Base-by-base conservation (phyloP, 192 early-diverging fungal genomes). In the Coemansia sp. region DNA sequence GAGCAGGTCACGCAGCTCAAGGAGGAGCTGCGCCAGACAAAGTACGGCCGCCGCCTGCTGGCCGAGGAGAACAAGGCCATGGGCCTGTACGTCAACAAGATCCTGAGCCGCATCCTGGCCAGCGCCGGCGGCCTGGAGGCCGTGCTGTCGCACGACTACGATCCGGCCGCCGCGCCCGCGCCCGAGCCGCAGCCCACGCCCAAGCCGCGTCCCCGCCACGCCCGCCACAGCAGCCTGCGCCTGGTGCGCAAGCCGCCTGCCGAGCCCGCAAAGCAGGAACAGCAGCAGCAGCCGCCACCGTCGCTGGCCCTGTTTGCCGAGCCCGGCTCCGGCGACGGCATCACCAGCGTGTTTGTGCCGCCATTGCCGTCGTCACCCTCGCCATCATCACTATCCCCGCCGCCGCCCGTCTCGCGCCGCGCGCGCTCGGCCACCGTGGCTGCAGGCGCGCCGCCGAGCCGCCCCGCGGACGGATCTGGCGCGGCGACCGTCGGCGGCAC, bases 41-140 rank as follows among this genome's bases (percentile, higher is more conserved):
- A 72, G 43, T 84, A 83, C 39, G 84, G 85, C 55, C 67, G 80
- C 41, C 82, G 82, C 50, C 76, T 53, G 20, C 59, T 83, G 17
- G 64, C 75, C 62, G 85, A 90, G 40, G 77, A 84, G 40, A 88
- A 87, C 62, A 83, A 82, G 19, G 83, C 84, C 4, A 64, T 90
- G 46, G 59, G 69, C 53, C 72, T 87, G 12, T 90, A 90, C 52
- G 82, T 90, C 69, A 79, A 86, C 63, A 90, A 87, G 62, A 89
- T 90, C 39, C 67, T 90, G 26, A 70, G 78, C 41, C 83, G 84
- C 62, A 90, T 90, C 66, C 76, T 90, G 58, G 66, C 82, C 31
- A 82, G 79, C 57, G 81, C 62, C 35, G 70, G 58, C 46, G 70
- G 64, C 9, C 62, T 74, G 25, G 70, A 79, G 25, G 64, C 64